Evolutionary conservation across 2,329 filamentous ascomycete species (phyloP).

Genomic region (Plenodomus biglobosus): DNA sequence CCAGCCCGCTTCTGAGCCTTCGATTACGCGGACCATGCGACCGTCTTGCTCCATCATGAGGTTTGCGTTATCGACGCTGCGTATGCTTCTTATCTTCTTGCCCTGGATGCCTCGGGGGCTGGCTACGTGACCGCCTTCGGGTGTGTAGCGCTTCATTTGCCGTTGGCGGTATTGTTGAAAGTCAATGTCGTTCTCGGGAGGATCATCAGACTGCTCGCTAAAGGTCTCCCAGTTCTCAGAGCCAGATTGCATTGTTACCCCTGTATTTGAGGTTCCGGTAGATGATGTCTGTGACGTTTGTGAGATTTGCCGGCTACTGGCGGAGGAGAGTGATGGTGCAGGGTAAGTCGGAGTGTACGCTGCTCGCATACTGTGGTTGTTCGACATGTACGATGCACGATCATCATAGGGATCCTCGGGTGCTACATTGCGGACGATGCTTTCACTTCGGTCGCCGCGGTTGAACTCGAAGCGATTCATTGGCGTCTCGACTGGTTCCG

Average conservation of each 20-base stretch:
- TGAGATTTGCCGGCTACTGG: conserved; percentile 65
- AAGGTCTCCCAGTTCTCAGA: conserved; percentile 99
- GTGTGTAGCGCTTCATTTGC: conserved; percentile 63
- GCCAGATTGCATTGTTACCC: conserved; percentile 69
- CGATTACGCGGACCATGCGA: conserved; percentile 48
- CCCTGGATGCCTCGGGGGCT: conserved; percentile 38
- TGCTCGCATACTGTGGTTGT: conserved; percentile 32
- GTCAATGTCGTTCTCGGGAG: conserved; percentile 68
- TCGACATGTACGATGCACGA: conserved; percentile 36
- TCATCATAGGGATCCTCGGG: conserved; percentile 87
- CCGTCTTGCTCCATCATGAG: conserved; percentile 47
- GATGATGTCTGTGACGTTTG: conserved; percentile 66
- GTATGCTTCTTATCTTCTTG: conserved; percentile 48
- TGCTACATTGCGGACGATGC: conserved; percentile 60
- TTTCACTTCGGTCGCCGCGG: conserved; percentile 54
- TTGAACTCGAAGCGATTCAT: conserved; percentile 43
- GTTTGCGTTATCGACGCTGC: conserved; percentile 48
- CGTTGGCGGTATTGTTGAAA: conserved; percentile 76
- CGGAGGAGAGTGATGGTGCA: conserved; percentile 29
- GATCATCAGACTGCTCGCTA: conserved; percentile 75
- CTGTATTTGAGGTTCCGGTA: conserved; percentile 39
- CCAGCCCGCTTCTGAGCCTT: conserved; percentile 57
- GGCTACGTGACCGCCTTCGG: conserved; percentile 39
- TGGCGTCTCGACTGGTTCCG: conserved; percentile 51
- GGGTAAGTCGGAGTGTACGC: conserved; percentile 30